A percentile compares a stretch with the other conserved stretches of the same genome.
phyloP scores from a whole-genome alignment of 2,329 filamentous ascomycete species.

The Phaeosphaeriaceae sp. region DNA sequence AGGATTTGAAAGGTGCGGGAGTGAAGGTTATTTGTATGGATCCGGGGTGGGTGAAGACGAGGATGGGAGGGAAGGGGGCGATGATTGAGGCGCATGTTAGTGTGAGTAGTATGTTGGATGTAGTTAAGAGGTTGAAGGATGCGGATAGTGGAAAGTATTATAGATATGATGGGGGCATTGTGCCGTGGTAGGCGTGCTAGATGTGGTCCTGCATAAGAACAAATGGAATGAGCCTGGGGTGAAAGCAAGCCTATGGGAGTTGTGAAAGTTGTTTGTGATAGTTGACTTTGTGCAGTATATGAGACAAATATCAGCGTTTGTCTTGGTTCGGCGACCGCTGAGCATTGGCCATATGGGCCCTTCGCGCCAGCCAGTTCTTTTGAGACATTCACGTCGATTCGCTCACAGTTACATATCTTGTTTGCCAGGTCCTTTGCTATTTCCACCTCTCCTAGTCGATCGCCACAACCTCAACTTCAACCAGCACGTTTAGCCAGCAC shows the following conservation, averaged over 20 bases:
- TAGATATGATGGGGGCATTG: slow-evolving; percentile 43
- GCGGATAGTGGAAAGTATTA: slow-evolving; percentile 48
- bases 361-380: too few relatives aligned
- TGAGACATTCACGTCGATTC: too few relatives aligned
- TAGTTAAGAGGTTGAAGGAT: slow-evolving; percentile 38
- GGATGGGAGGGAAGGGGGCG: slow-evolving; percentile 53
- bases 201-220: too few relatives aligned
- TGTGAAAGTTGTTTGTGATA: neutral
- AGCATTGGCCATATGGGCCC: too few relatives aligned
- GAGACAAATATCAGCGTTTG: neutral
- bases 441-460: too few relatives aligned
- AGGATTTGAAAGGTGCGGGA: slow-evolving; percentile 39
- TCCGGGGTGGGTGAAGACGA: slow-evolving; percentile 56
- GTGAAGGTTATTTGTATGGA: slow-evolving; percentile 50
- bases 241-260: neutral
- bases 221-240: neutral
- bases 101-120: slow-evolving; percentile 49
- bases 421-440: too few relatives aligned
- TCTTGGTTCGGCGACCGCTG: too few relatives aligned
- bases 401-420: too few relatives aligned
- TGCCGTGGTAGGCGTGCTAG: slow-evolving; percentile 37
- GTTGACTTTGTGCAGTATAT: neutral
- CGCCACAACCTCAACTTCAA: too few relatives aligned
- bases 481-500: too few relatives aligned
- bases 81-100: slow-evolving; percentile 48